These are phyloP conservation scores for Arachnomyces sp. DNA, from an alignment of 2,329 filamentous ascomycete genomes.

Conservation along the genomic window DNA sequence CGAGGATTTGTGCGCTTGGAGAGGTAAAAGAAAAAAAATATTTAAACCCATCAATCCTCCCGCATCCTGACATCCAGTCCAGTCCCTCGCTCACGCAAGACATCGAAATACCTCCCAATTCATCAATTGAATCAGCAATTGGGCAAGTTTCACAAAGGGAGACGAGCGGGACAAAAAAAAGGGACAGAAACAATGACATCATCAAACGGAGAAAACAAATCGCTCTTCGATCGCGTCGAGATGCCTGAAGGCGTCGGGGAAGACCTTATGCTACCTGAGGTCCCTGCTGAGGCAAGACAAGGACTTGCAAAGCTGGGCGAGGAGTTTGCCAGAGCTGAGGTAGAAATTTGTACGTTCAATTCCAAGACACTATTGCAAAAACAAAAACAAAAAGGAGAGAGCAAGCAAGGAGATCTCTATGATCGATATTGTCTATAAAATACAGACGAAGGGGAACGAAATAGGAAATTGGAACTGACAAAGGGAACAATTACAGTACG, in stretches of 20 bases:
- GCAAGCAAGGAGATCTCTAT: not conserved
- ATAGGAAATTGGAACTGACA: not conserved
- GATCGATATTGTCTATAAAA: not conserved
- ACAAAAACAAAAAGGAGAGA: not conserved
- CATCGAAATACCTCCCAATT: not conserved
- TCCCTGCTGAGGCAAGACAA: constrained; percentile 40
- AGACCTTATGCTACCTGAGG: constrained; percentile 14
- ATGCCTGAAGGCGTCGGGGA: constrained; percentile 7
- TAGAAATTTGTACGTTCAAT: constrained; percentile 64
- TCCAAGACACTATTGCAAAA: constrained; percentile 2
- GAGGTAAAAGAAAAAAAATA: too few relatives aligned
- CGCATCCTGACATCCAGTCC: too few relatives aligned
- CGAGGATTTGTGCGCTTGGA: too few relatives aligned
- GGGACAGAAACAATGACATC: constrained; percentile 3
- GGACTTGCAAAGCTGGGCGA: constrained; percentile 72
- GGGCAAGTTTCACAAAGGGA: constrained; percentile 4
- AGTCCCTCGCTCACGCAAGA: too few relatives aligned
- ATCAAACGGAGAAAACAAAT: constrained; percentile 17
- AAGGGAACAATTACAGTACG: constrained; percentile 50
- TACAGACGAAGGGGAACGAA: not conserved
- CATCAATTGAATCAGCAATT: not conserved
- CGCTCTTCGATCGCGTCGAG: constrained; percentile 28
- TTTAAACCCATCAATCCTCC: too few relatives aligned
- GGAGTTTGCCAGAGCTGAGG: constrained; percentile 76
- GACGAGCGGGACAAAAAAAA: constrained; percentile 4